Conservation (phyloP, 768 basidiomycete genomes). For the Auricularia sp. region DNA sequence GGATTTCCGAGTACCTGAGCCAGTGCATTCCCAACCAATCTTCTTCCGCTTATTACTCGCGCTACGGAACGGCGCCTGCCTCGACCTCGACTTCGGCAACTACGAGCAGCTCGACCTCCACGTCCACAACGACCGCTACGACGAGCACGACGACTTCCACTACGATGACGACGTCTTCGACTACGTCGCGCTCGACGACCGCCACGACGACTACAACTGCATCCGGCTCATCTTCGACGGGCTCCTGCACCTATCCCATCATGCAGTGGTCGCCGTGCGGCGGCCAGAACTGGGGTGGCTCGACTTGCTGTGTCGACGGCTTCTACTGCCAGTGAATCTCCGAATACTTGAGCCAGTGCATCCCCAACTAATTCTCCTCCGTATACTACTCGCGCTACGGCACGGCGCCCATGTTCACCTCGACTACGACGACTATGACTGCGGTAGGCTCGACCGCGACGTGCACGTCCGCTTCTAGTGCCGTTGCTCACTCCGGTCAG, state of each 20-base stretch:
- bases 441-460: background rate
- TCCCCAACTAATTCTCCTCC: background rate
- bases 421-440: background rate
- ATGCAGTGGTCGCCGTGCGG: background rate
- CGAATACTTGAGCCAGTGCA: background rate
- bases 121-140: background rate
- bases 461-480: background rate
- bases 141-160: background rate
- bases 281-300: background rate
- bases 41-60: background rate
- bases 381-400: background rate
- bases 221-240: background rate
- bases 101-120: background rate
- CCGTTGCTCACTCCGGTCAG: background rate
- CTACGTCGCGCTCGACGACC: too few species aligned
- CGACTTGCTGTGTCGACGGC: background rate
- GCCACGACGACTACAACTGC: too few species aligned
- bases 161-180: too few species aligned
- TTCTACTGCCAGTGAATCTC: background rate
- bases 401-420: background rate
- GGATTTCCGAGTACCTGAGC: background rate
- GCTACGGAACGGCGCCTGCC: background rate
- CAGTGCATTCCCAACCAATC: background rate
- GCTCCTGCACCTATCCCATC: background rate
- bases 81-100: too few species aligned